These are phyloP conservation scores for Uromyces viciae-fabae DNA, from an alignment of 1,284 basidiomycete species.

Conservation along the genomic window DNA sequence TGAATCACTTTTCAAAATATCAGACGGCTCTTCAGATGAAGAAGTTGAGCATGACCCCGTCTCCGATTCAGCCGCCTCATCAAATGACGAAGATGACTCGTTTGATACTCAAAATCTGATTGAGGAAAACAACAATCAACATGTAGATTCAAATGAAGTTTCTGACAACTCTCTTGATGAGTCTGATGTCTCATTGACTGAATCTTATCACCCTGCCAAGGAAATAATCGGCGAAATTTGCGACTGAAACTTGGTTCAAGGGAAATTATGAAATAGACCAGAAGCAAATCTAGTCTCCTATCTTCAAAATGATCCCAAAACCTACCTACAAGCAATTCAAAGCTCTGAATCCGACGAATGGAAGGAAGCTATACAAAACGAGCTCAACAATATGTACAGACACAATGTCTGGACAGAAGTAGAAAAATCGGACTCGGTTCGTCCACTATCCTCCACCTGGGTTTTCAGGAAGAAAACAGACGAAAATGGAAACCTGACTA, in stretches of 20 bases:
- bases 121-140: too few species aligned
- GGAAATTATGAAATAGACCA: neutral
- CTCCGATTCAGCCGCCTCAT: too few species aligned
- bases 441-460: neutral
- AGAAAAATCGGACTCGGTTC: neutral
- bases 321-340: neutral
- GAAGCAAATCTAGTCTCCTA: conserved; percentile 2
- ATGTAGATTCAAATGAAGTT: too few species aligned
- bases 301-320: neutral
- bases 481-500: neutral
- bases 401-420: neutral
- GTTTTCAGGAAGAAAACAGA: conserved; percentile 15
- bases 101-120: too few species aligned
- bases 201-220: neutral
- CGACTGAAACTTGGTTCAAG: neutral
- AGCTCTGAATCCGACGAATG: neutral
- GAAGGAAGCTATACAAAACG: neutral
- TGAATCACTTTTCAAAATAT: too few species aligned
- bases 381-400: neutral
- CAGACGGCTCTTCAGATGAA: too few species aligned
- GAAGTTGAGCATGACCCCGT: too few species aligned
- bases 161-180: too few species aligned
- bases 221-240: neutral
- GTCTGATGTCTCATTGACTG: too few species aligned
- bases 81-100: too few species aligned